Conservation (phyloP, 2,329 filamentous ascomycete genomes). For the Zelopaecilomyces penicillatus region DNA sequence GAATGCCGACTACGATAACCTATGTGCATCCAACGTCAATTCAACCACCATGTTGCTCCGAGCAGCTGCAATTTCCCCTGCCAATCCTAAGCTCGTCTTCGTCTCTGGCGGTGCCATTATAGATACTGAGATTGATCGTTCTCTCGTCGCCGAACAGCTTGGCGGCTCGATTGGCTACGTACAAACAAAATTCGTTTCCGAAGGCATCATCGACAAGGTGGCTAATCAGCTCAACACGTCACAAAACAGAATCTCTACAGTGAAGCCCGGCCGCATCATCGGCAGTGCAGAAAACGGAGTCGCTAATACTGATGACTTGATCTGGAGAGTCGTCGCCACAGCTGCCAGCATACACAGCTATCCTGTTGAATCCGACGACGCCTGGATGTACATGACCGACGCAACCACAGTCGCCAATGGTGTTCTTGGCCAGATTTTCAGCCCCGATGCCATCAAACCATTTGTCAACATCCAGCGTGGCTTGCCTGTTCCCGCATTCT, state of each 20-base stretch:
- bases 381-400: constrained; percentile 12
- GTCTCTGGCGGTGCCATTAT: constrained; percentile 14
- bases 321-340: constrained; percentile 14
- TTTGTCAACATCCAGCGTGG: constrained; percentile 11
- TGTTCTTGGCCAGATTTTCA: constrained; percentile 8
- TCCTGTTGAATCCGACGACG: constrained; percentile 5
- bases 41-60: constrained; percentile 13
- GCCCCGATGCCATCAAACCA: not conserved
- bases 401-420: constrained; percentile 10
- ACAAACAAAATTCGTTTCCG: constrained; percentile 18
- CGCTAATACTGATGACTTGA: constrained; percentile 16
- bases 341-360: constrained; percentile 8
- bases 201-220: constrained; percentile 11
- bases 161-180: constrained; percentile 10
- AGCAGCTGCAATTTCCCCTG: constrained; percentile 6
- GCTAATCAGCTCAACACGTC: not conserved
- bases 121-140: constrained; percentile 1
- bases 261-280: constrained; percentile 18
- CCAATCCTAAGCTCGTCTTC: constrained; percentile 14
- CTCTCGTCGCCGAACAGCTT: constrained; percentile 1
- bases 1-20: constrained; percentile 66
- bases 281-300: constrained; percentile 13
- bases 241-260: constrained; percentile 10
- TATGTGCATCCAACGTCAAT: constrained; percentile 64
- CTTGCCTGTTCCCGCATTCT: constrained; percentile 12